A percentile compares a stretch with the other conserved stretches of the same genome.
phyloP scores from a whole-genome alignment of 2,329 filamentous ascomycete genomes.

The Penicillium sp. region DNA sequence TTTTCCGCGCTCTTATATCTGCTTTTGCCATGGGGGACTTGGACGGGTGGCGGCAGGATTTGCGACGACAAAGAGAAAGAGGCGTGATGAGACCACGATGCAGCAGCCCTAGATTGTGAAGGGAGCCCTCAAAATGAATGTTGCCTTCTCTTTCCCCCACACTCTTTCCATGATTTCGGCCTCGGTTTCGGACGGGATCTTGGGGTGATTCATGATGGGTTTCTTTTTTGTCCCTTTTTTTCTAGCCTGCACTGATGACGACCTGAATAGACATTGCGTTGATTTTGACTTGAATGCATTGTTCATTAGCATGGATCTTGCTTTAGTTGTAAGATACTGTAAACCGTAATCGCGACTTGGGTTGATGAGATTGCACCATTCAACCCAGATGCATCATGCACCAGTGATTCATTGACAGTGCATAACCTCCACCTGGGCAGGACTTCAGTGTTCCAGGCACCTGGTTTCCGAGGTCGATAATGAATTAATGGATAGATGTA shows the following conservation, averaged over 20 bases:
- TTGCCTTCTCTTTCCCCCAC: slow-evolving; percentile 2
- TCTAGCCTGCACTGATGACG: slow-evolving; percentile 27
- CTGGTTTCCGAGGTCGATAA: background rate
- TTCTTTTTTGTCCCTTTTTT: slow-evolving; percentile 13
- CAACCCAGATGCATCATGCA: background rate
- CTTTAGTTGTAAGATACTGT: background rate
- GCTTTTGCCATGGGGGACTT: slow-evolving; percentile 7
- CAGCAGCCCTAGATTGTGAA: slow-evolving; percentile 1
- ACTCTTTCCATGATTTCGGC: background rate
- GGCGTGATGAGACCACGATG: slow-evolving; percentile 17
- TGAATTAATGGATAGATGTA: background rate
- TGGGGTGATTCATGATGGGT: slow-evolving; percentile 14
- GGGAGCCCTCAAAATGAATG: slow-evolving; percentile 4
- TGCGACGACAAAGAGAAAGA: slow-evolving; percentile 15
- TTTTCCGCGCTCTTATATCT: slow-evolving; percentile 5
- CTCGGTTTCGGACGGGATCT: background rate
- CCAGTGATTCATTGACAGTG: no score
- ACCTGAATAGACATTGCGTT: slow-evolving; percentile 26
- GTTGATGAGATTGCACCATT: background rate
- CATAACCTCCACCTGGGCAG: no score
- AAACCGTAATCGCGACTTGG: background rate
- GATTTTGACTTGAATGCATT: slow-evolving; percentile 23
- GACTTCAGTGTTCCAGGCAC: no score
- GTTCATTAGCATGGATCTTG: slow-evolving; percentile 6
- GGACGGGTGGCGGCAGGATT: slow-evolving; percentile 8